A percentile compares a stretch with the other conserved stretches of the same genome.
These are phyloP conservation scores for Cordyceps cateniannulata DNA, from an alignment of 2,329 filamentous ascomycete species.

Conservation along the genomic window DNA sequence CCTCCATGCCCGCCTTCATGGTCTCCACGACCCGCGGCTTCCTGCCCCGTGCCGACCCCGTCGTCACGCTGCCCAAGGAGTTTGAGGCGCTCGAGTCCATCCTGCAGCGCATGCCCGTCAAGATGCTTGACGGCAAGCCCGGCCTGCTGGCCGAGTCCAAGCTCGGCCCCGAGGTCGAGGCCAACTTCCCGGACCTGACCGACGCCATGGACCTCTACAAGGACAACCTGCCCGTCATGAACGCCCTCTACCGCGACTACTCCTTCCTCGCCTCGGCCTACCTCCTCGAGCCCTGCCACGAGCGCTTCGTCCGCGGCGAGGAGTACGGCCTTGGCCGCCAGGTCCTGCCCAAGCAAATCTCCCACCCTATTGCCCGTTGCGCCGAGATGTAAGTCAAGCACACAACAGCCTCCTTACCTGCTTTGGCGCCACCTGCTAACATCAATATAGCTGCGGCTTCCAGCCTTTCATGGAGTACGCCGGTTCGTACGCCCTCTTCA, in stretches of 20 bases:
- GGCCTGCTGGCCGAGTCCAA: slow-evolving; percentile 70
- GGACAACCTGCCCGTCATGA: slow-evolving; percentile 70
- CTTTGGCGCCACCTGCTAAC: not conserved
- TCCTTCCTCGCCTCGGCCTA: slow-evolving; percentile 86
- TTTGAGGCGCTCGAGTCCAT: slow-evolving; percentile 69
- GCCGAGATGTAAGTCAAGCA: slow-evolving; percentile 71
- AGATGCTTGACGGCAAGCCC: slow-evolving; percentile 63
- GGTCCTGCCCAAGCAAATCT: slow-evolving; percentile 64
- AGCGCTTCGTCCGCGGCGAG: slow-evolving; percentile 62
- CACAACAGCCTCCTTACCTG: not conserved
- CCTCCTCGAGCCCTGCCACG: slow-evolving; percentile 84
- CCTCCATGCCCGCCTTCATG: slow-evolving; percentile 66
- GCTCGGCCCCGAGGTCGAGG: slow-evolving; percentile 68
- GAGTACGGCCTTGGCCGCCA: slow-evolving; percentile 73
- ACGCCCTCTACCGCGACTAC: slow-evolving; percentile 86
- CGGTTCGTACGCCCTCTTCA: slow-evolving; percentile 62
- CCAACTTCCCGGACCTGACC: slow-evolving; percentile 72
- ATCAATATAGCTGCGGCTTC: slow-evolving; percentile 52
- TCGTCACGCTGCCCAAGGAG: slow-evolving; percentile 59
- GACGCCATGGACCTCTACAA: slow-evolving; percentile 64
- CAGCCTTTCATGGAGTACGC: slow-evolving; percentile 90
- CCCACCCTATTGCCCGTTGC: slow-evolving; percentile 76
- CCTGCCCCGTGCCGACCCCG: slow-evolving; percentile 59
- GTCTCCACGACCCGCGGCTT: slow-evolving; percentile 71
- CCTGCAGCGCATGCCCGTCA: slow-evolving; percentile 71